Evolutionary conservation across 495 filamentous ascomycete species (phyloP).

Genomic region (Terfezia claveryi): DNA sequence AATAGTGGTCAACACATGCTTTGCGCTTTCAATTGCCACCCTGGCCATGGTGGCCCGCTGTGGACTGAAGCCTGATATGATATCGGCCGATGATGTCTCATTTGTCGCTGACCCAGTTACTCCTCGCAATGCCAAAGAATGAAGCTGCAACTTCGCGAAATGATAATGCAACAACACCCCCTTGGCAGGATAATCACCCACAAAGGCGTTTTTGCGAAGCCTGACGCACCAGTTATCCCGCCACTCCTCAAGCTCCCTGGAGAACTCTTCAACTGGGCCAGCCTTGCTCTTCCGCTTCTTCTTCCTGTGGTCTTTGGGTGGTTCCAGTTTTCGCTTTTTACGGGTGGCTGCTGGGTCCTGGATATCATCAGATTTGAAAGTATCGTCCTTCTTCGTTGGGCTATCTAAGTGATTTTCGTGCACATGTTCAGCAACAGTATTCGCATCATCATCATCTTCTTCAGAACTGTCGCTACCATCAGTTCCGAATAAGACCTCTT

Average conservation of each 20-base stretch:
- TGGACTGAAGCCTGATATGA: constrained; percentile 22
- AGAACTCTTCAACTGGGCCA: constrained; percentile 26
- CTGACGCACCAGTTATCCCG: constrained; percentile 32
- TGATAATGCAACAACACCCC: constrained; percentile 38
- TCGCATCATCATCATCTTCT: constrained; percentile 29
- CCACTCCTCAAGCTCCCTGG: constrained; percentile 35
- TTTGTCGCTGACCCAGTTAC: constrained; percentile 29
- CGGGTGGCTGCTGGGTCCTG: neutral
- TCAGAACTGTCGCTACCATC: constrained; percentile 3
- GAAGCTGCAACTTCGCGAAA: constrained; percentile 38
- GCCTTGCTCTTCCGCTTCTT: neutral
- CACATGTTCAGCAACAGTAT: constrained; percentile 22
- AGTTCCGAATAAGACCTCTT: neutral
- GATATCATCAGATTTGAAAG: neutral
- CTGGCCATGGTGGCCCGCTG: constrained; percentile 34
- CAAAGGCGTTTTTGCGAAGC: constrained; percentile 31
- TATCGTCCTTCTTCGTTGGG: neutral
- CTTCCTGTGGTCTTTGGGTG: neutral
- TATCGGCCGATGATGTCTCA: constrained; percentile 4
- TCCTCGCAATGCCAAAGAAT: constrained; percentile 34
- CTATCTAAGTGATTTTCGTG: neutral
- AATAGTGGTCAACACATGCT: constrained; percentile 32
- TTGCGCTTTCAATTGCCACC: constrained; percentile 34
- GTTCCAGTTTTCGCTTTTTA: neutral
- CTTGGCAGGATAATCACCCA: constrained; percentile 36